Evolutionary conservation across 768 basidiomycete species (phyloP), one percentile per base, ranked within the genome.

Genomic region (Neoboletus subvelutipes): DNA sequence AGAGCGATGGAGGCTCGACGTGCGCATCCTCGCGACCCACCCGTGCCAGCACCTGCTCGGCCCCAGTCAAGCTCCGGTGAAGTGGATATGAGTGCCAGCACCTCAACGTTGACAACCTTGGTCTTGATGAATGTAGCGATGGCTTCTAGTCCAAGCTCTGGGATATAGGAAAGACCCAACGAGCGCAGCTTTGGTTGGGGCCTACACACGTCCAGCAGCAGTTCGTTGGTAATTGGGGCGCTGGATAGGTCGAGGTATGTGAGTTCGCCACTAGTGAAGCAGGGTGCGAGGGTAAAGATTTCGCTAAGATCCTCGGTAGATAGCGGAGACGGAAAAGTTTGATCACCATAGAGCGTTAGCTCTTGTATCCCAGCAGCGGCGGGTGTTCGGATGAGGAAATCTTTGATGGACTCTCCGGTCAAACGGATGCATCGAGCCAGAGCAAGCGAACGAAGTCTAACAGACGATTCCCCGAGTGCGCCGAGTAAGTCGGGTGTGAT

Each of bases 221-320:
- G 72, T 9, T 80, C 76, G 45, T 76, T 71, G 6, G 87, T 88
- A 51, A 98, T 62, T 0, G 89, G 88, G 6, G 89, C 77, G 59
- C 89, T 92, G 15, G 95, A 97, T 31, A 99, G 72, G 71, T 99
- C 96, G 60, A 99, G 82, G 72, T 95, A 97, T 12, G 85, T 80
- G 40, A 99, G 77, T 56, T 84, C 72, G 10, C 91, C 90, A 48
- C 77, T 82, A 12, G 75, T 71, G 76, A 99, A 90, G 65, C 90
- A 92, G 1, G 94, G 94, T 0, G 94, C 94, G 18, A 71, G 70
- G 7, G 80, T 76, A 45, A 98, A 70, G 43, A 98, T 84, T 24
- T 83, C 78, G 18, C 67, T 60, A 17, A 98, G 77, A 51, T 97
- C 86, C 33, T 82, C 79, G 51, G 74, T 76, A 8, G 82, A 78